Evolutionary conservation across 768 basidiomycete species (phyloP).

Genomic region (Suillus clintonianus): DNA sequence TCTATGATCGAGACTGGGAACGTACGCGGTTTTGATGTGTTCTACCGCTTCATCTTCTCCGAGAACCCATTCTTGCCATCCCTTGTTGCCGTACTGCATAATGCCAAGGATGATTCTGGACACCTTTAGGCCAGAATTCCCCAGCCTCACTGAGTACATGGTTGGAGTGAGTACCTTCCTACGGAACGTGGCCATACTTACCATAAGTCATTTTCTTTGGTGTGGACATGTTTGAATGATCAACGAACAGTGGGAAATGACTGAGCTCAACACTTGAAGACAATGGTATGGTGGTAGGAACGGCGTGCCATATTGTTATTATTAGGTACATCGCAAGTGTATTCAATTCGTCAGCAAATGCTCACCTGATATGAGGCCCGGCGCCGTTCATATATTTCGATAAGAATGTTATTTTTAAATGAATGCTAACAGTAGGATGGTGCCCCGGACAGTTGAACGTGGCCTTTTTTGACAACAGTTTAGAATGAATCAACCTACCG

Average conservation of each 20-base stretch:
- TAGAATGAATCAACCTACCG: neutral
- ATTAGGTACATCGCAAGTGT: no score
- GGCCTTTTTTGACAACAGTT: neutral
- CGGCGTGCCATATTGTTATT: neutral
- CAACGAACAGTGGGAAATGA: neutral
- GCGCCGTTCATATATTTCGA: neutral
- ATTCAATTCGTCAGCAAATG: neutral
- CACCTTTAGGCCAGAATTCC: conserved; percentile 51
- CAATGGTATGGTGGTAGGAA: neutral
- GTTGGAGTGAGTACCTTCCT: neutral
- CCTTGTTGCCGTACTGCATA: conserved; percentile 45
- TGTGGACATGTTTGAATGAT: conserved; percentile 16
- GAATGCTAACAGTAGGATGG: neutral
- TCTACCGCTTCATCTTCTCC: conserved; percentile 46
- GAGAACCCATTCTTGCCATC: conserved; percentile 57
- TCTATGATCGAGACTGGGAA: neutral
- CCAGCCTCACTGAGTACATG: conserved; percentile 38
- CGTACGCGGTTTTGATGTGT: conserved; percentile 50
- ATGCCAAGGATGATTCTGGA: conserved; percentile 52
- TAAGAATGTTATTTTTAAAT: neutral
- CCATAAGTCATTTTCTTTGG: conserved; percentile 33
- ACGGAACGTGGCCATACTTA: conserved; percentile 14
- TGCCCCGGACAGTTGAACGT: neutral
- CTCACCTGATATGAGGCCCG: neutral
- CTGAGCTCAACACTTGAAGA: neutral